Base-by-base conservation (phyloP, 495 filamentous ascomycete species). In the Immersiella caudata region DNA sequence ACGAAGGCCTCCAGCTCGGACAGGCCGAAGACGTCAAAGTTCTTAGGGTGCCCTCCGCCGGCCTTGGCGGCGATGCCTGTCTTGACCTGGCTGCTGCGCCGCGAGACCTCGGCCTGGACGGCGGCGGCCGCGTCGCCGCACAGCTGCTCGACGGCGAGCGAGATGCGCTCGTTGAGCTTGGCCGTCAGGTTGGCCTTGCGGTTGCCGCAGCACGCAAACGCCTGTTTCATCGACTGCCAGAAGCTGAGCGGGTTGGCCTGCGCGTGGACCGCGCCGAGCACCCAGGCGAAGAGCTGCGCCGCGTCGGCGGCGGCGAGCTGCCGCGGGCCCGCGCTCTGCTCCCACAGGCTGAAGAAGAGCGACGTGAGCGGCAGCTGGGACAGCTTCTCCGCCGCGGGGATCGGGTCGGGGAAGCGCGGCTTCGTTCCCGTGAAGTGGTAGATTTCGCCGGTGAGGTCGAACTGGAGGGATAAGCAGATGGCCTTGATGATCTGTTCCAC, bases 331-430 rank as follows among this genome's bases (percentile, higher is more conserved):
- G 62, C 29, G 62, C 26, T 21, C 62, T 9, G 25, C 18, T 25
- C 25, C 18, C 29, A 33, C 29, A 33, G 29, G 29, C 29, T 33
- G 62, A 65, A 40, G 62, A 65, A 65, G 50, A 35, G 62, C 50
- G 51, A 25, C 51, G 62, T 65, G 11, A 65, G 62, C 26, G 62
- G 26, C 51, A 65, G 25, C 51, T 65, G 62, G 18, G 29, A 22
- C 26, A 65, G 50, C 29, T 65, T 65, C 40, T 65, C 62, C 7
- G 24, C n/a, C 25, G 18, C 50, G 12, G 62, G 50, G 52, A 65
- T 65, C n/a, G 62, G 62, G 62, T 65, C 62, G 62, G 62, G 51
- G 51, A 65, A 65, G 33, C 62, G 62, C 18, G 62, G 62, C 51
- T 24, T 25, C 25, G 62, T 65, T 6, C 25, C 24, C 9, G 62